Base-by-base conservation (phyloP, 495 filamentous ascomycete species). In the Lasiosphaeriaceae sp. region DNA sequence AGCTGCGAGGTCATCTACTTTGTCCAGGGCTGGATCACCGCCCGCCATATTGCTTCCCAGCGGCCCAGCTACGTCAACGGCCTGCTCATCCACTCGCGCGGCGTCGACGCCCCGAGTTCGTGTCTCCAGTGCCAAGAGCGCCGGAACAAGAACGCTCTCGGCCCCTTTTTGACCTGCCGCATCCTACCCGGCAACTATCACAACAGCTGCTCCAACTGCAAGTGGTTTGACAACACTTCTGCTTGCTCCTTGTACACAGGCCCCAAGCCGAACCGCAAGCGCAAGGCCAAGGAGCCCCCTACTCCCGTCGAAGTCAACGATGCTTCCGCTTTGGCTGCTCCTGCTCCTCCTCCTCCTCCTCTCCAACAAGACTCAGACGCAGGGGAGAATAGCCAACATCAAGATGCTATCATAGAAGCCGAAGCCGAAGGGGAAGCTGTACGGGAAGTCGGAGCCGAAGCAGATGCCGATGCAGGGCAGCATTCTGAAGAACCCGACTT, bases 171-270 rank as follows among this genome's bases (percentile, higher is more conserved):
- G 24, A 57, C 48, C 21, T 71, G 68, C 41, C 64, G 68, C 1
- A 41, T 61, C 11, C 43, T 71, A 14, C 58, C 58, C 3, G 68
- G 65, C 4, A 60, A 46, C 3, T 71, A 63, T 21, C 66, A 69
- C 35, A 67, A 67, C 55, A 69, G 68, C 53, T 71, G 68, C 50
- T 71, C 68, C 14, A 71, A 71, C 57, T 71, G 68, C 64, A 71
- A 71, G 59, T 71, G 68, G 68, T 71, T 71, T 37, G 68, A 71
- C 59, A 69, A 69, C 49, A 69, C 68, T 0, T 62, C 64, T 5
- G 50, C 41, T 9, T 71, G 68, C 54, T 71, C 68, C 20, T 51
- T 71, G 23, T 71, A 69, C 46, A 71, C 64, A 14, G 68, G 68
- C 1, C 66, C 68, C 11, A 67, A 65, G 53, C 68, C 68, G 9